Conservation (phyloP, 2,329 filamentous ascomycete species). For the Penicillium sp. region DNA sequence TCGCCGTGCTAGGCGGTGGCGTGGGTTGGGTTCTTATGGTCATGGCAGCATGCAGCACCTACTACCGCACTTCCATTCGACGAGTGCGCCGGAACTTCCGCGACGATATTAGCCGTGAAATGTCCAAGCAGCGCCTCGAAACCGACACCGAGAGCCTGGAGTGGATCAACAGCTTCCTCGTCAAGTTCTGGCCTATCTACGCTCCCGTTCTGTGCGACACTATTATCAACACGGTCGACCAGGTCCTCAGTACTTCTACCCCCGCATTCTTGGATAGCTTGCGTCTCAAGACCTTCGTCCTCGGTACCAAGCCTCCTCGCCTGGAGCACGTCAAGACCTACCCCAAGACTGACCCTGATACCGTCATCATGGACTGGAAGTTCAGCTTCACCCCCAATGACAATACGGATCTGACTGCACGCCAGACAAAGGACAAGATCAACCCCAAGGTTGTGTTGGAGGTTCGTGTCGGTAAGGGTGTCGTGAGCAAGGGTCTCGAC, state of each 20-base stretch:
- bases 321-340: conserved; percentile 99
- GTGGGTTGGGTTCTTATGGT: conserved; percentile 90
- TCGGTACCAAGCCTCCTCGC: conserved; percentile 91
- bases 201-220: conserved; percentile 89
- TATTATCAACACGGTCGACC: conserved; percentile 90
- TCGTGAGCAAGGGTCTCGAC: conserved; percentile 95
- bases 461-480: conserved; percentile 89
- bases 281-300: conserved; percentile 86
- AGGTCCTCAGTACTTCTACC: conserved; percentile 88
- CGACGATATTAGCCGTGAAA: conserved; percentile 86
- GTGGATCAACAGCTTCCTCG: conserved; percentile 98
- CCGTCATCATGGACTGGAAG: conserved; percentile 99
- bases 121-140: conserved; percentile 82
- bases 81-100: conserved; percentile 93
- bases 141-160: conserved; percentile 90
- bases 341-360: conserved; percentile 89
- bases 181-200: conserved; percentile 99
- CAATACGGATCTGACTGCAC: conserved; percentile 81
- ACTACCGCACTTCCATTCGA: conserved; percentile 93
- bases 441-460: conserved; percentile 97
- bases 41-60: conserved; percentile 89
- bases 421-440: conserved; percentile 90
- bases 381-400: conserved; percentile 99
- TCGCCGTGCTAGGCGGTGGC: conserved; percentile 85
- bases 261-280: conserved; percentile 91